A percentile compares a stretch with the other conserved stretches of the same genome.
Evolutionary conservation across 73 alveolate species (phyloP).

Genomic region (Effrenium voratum): DNA sequence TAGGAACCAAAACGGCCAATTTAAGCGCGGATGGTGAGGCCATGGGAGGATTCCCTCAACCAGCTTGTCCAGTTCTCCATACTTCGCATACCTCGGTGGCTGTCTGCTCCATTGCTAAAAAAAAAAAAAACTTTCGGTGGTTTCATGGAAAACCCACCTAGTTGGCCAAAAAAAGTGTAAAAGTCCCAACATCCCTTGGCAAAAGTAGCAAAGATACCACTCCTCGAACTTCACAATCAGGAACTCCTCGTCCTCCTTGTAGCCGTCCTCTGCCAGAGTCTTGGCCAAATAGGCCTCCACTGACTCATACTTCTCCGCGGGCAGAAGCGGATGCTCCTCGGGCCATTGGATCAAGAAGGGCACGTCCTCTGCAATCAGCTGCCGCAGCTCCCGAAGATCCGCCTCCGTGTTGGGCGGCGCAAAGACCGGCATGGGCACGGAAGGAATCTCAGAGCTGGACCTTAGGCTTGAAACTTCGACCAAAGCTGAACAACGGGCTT

Average conservation of each 20-base stretch:
- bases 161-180: too few relatives aligned
- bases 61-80: neutral
- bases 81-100: neutral
- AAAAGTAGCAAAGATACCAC: neutral
- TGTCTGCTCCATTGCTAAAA: too few relatives aligned
- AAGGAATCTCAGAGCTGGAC: neutral
- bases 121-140: too few relatives aligned
- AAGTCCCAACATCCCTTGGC: too few relatives aligned
- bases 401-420: conserved; percentile 1
- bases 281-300: neutral
- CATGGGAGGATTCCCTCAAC: neutral
- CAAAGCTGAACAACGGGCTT: too few relatives aligned
- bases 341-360: conserved; percentile 1
- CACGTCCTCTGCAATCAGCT: neutral
- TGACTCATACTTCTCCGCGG: neutral
- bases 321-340: neutral
- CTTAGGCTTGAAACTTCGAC: neutral
- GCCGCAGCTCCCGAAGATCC: neutral
- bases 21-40: neutral
- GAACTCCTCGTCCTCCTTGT: neutral
- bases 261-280: neutral
- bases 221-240: neutral
- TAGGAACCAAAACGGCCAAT: neutral
- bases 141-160: too few relatives aligned
- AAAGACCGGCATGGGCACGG: neutral